Conservation (phyloP, 352 stramenopile genomes). For the Phytophthora sansomeana region DNA sequence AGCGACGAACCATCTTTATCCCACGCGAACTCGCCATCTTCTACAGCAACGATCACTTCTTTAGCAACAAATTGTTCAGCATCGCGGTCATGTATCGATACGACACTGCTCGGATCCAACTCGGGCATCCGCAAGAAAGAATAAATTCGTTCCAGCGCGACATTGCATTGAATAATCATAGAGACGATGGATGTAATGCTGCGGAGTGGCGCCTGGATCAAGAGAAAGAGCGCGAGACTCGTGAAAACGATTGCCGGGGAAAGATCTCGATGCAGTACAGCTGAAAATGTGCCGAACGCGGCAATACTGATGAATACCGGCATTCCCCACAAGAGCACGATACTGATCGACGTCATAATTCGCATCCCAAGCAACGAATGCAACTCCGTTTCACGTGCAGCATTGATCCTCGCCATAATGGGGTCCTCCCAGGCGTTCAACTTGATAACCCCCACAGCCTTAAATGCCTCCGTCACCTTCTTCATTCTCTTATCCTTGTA, state of each 20-base stretch:
- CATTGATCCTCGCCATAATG: constrained; percentile 75
- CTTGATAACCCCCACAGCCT: constrained; percentile 92
- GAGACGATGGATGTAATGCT: constrained; percentile 38
- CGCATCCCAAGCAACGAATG: constrained; percentile 39
- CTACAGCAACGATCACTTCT: constrained; percentile 42
- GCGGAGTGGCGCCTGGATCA: constrained; percentile 45
- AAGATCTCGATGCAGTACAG: constrained; percentile 38
- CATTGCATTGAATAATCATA: constrained; percentile 36
- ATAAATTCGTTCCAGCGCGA: constrained; percentile 42
- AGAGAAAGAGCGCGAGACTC: constrained; percentile 51
- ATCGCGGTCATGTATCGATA: constrained; percentile 39
- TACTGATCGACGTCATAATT: constrained; percentile 47
- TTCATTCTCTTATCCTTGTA: constrained; percentile 65
- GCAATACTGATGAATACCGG: constrained; percentile 60
- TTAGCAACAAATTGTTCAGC: constrained; percentile 32
- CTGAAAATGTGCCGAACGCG: constrained; percentile 46
- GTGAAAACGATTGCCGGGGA: constrained; percentile 62
- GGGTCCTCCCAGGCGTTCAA: constrained; percentile 92
- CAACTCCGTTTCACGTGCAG: constrained; percentile 39
- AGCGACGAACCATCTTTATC: constrained; percentile 21
- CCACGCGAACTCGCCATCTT: constrained; percentile 42
- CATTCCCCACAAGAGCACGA: constrained; percentile 53
- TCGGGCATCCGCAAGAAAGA: constrained; percentile 38
- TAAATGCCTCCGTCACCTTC: constrained; percentile 65
- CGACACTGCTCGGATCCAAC: constrained; percentile 26